These are phyloP conservation scores for Pythium oligandrum DNA, from an alignment of 352 stramenopile species.

Conservation along the genomic window DNA sequence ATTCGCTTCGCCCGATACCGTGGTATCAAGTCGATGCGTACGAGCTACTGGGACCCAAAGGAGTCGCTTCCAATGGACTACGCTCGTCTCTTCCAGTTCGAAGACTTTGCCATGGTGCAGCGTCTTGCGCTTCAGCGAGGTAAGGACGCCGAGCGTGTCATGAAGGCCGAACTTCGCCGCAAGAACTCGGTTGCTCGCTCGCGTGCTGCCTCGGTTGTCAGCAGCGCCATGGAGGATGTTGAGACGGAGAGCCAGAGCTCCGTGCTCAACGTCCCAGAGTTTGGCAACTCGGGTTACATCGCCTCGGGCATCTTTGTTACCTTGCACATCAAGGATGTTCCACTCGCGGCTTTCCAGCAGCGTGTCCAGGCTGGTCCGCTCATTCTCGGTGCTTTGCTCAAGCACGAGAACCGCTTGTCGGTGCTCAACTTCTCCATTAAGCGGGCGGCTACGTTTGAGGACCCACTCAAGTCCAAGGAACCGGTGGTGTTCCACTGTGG, in stretches of 20 bases:
- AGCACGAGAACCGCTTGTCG: conserved; percentile 97
- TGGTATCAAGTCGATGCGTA: conserved; percentile 95
- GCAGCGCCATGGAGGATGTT: conserved; percentile 73
- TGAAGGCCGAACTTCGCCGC: conserved; percentile 59
- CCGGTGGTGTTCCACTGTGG: conserved; percentile 94
- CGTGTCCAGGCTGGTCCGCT: conserved; percentile 57
- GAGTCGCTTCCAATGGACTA: conserved; percentile 98
- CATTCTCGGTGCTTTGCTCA: conserved; percentile 85
- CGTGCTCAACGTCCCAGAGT: conserved; percentile 41
- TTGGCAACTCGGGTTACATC: conserved; percentile 83
- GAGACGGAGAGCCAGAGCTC: conserved; percentile 32
- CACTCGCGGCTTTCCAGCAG: conserved; percentile 44
- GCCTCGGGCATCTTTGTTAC: conserved; percentile 93
- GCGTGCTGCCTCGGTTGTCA: conserved; percentile 49
- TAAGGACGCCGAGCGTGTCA: conserved; percentile 66
- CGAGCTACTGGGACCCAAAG: conserved; percentile 96
- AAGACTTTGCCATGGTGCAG: conserved; percentile 94
- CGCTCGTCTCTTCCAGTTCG: conserved; percentile 95
- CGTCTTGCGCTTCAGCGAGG: conserved; percentile 85
- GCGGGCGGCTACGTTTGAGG: conserved; percentile 64
- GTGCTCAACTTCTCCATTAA: conserved; percentile 97
- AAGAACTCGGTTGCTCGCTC: conserved; percentile 46
- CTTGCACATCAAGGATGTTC: conserved; percentile 71
- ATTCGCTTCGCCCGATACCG: conserved; percentile 90
- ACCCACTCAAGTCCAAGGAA: conserved; percentile 96